Evolutionary conservation across 306 rosid genomes (phyloP).

Genomic region (Cucurbita maxima): DNA sequence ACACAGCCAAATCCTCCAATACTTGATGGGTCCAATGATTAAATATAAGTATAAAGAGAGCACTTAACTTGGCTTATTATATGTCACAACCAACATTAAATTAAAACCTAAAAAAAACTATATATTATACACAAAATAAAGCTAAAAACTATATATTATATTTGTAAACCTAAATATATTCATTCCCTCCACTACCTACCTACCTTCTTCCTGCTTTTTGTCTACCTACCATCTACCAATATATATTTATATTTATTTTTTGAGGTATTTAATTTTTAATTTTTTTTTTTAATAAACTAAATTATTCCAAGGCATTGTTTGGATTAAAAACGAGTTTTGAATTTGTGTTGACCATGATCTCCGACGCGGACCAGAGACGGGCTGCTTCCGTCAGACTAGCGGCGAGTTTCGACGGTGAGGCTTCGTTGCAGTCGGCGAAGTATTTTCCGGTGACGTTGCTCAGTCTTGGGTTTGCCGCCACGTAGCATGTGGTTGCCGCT

Average conservation of each 20-base stretch:
- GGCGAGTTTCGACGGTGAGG: slow-evolving; percentile 51
- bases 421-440: slow-evolving; percentile 76
- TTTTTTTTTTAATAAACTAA: background rate
- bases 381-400: slow-evolving; percentile 34
- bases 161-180: background rate
- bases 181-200: slow-evolving; percentile 6
- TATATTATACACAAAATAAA: background rate
- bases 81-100: background rate
- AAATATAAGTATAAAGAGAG: slow-evolving; percentile 4
- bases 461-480: slow-evolving; percentile 52
- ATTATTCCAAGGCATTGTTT: background rate
- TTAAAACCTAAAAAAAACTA: background rate
- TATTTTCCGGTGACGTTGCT: slow-evolving; percentile 51
- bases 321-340: slow-evolving; percentile 1
- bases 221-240: slow-evolving; percentile 6
- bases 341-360: slow-evolving; percentile 20
- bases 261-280: no score
- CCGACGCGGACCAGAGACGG: slow-evolving; percentile 59
- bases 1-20: slow-evolving; percentile 5
- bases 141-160: background rate
- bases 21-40: background rate
- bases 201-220: slow-evolving; percentile 11
- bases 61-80: slow-evolving; percentile 8
- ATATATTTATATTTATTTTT: background rate
- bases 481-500: slow-evolving; percentile 92